A percentile compares a stretch with the other conserved stretches of the same genome.
These are phyloP conservation scores for Colletotrichum gigasporum DNA, from an alignment of 2,329 filamentous ascomycete genomes.

Conservation along the genomic window DNA sequence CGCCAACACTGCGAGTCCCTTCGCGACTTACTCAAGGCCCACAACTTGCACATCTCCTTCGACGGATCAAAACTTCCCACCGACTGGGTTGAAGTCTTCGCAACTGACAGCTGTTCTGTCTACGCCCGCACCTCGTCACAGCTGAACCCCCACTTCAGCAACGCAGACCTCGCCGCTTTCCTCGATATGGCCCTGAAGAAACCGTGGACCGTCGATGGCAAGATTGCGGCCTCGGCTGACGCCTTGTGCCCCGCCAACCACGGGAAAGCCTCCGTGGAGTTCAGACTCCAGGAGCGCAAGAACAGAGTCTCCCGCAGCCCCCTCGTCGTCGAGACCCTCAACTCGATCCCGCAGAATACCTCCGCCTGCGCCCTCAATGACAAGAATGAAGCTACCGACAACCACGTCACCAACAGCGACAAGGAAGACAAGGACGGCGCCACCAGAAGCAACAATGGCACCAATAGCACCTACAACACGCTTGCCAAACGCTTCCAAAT, in stretches of 20 bases:
- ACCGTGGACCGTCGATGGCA: background rate
- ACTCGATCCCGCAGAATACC: conserved; percentile 8
- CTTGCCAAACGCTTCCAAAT: conserved; percentile 15
- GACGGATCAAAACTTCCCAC: background rate
- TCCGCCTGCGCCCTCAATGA: conserved; percentile 17
- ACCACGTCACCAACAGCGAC: background rate
- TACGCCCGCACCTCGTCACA: conserved; percentile 1
- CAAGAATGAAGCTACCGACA: background rate
- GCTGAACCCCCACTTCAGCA: conserved; percentile 11
- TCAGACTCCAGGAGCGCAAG: conserved; percentile 13
- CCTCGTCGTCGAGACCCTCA: conserved; percentile 7
- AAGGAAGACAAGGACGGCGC: no score
- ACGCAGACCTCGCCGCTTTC: conserved; percentile 10
- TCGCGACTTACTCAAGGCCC: background rate
- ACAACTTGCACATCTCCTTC: conserved; percentile 3
- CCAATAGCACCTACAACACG: no score
- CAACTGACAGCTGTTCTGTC: conserved; percentile 19
- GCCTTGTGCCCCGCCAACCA: no score
- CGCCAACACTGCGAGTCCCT: conserved; percentile 25
- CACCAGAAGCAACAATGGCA: no score
- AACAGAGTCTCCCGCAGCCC: no score
- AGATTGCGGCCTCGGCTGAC: background rate
- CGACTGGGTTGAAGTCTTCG: conserved; percentile 19
- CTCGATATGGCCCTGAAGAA: background rate
- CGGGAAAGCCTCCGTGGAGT: no score